phyloP scores from a whole-genome alignment of 345 rosid genomes.

The Salix suchowensis region DNA sequence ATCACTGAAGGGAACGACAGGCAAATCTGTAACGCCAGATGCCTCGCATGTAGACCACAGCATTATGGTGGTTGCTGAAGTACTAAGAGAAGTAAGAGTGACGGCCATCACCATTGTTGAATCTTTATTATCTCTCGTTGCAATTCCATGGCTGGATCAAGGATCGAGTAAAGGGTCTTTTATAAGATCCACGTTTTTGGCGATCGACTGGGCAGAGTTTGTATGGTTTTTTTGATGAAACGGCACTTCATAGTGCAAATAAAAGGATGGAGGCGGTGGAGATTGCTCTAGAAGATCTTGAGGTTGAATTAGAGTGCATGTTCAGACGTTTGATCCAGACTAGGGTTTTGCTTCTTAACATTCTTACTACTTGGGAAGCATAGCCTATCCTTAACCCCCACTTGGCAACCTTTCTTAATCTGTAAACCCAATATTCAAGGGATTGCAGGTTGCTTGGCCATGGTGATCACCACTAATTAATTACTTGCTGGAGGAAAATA shows the following conservation, averaged over 20 bases:
- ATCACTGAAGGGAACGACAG: constrained; percentile 44
- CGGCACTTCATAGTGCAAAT: constrained; percentile 50
- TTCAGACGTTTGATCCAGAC: constrained; percentile 70
- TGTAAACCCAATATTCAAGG: neutral
- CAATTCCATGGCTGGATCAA: constrained; percentile 65
- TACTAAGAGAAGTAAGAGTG: constrained; percentile 57
- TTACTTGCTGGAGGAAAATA: neutral
- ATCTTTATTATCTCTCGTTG: constrained; percentile 53
- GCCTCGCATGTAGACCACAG: constrained; percentile 18
- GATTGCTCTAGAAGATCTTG: constrained; percentile 63
- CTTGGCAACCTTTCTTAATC: neutral
- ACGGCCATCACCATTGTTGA: constrained; percentile 48
- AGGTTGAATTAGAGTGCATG: constrained; percentile 60
- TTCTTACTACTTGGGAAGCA: constrained; percentile 43
- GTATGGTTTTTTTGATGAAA: constrained; percentile 43
- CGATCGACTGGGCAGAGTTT: constrained; percentile 25
- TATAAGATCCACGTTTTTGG: constrained; percentile 31
- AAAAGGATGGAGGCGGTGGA: constrained; percentile 71
- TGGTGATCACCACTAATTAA: neutral
- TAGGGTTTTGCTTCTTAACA: constrained; percentile 73
- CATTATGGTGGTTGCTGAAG: constrained; percentile 44
- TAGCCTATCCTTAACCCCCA: neutral
- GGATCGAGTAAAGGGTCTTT: constrained; percentile 40
- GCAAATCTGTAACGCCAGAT: constrained; percentile 22
- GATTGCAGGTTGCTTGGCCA: neutral